Conservation (phyloP, 768 basidiomycete genomes). For the Lactifluus rugatus region DNA sequence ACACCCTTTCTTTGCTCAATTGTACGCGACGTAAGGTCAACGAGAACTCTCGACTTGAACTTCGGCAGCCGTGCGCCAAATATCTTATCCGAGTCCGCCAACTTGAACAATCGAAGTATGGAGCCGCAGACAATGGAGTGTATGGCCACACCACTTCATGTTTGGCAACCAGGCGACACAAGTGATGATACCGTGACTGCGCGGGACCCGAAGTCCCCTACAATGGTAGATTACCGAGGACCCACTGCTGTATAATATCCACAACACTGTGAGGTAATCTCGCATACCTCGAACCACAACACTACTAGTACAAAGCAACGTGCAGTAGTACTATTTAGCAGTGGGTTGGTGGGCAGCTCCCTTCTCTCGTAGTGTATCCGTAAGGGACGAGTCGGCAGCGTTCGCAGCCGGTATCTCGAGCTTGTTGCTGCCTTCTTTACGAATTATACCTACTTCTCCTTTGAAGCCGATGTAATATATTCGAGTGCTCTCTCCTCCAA, state of each 20-base stretch:
- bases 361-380: constrained; percentile 51
- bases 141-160: neutral
- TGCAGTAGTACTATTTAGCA: constrained; percentile 31
- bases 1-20: neutral
- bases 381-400: constrained; percentile 60
- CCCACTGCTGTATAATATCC: neutral
- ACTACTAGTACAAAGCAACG: neutral
- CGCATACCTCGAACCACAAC: neutral
- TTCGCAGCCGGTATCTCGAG: constrained; percentile 73
- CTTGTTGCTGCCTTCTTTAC: constrained; percentile 51
- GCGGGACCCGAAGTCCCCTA: too few relatives aligned
- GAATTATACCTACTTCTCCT: constrained; percentile 49
- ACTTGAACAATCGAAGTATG: neutral
- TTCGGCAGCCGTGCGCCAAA: neutral
- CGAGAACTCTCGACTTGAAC: neutral
- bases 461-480: constrained; percentile 80
- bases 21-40: neutral
- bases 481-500: constrained; percentile 52
- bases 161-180: neutral
- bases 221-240: neutral
- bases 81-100: neutral
- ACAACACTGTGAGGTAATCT: neutral
- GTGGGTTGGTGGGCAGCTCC: constrained; percentile 53
- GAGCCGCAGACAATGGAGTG: neutral
- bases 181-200: neutral